These are phyloP conservation scores for Colletotrichum sp. DNA, from an alignment of 2,329 filamentous ascomycete genomes.

Conservation along the genomic window DNA sequence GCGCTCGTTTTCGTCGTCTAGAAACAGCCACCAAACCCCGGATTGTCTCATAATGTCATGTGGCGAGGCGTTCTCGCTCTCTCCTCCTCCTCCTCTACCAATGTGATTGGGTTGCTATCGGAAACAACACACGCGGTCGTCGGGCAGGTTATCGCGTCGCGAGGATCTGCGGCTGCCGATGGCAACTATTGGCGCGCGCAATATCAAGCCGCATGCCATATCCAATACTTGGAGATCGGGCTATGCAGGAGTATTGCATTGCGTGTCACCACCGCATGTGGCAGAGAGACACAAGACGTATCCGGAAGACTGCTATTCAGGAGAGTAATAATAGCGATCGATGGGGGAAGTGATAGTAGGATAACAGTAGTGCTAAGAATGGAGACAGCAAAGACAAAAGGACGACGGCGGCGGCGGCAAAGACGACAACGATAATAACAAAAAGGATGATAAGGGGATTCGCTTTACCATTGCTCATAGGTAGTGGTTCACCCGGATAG, in stretches of 20 bases:
- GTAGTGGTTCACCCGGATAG: not conserved
- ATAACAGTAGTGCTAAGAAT: not conserved
- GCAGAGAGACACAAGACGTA: not conserved
- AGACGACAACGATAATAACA: too few relatives aligned
- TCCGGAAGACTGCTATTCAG: not conserved
- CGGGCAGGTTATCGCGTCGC: not conserved
- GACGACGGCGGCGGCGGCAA: too few relatives aligned
- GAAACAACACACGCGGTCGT: not conserved
- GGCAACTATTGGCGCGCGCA: slow-evolving; percentile 1
- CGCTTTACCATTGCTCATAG: accelerated
- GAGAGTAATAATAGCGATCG: not conserved
- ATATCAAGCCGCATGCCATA: not conserved
- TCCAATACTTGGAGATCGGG: not conserved
- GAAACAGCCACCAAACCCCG: not conserved
- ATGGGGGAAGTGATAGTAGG: not conserved
- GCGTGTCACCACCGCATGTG: not conserved
- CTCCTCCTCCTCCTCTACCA: not conserved
- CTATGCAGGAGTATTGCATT: not conserved
- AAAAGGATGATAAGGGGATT: not conserved
- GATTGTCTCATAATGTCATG: not conserved
- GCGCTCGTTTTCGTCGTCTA: not conserved
- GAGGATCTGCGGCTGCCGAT: not conserved
- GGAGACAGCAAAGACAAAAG: not conserved
- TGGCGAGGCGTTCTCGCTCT: not conserved
- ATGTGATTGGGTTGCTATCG: not conserved